These are phyloP conservation scores for Trichosporon sp. DNA, from an alignment of 1,284 basidiomycete genomes.

Conservation along the genomic window DNA sequence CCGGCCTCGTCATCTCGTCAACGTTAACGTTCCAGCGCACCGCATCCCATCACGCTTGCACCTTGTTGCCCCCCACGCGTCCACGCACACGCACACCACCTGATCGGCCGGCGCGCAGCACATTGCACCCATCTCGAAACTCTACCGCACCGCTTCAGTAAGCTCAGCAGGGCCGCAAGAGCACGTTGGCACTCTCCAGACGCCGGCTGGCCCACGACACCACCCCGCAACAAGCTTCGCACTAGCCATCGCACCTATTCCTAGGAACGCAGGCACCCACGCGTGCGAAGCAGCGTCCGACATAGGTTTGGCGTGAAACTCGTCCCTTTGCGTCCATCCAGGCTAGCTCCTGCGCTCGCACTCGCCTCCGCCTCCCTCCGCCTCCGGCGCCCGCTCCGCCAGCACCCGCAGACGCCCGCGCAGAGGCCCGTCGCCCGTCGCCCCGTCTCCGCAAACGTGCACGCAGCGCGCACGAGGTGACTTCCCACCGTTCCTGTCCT, in stretches of 20 bases:
- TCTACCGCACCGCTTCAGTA: not conserved
- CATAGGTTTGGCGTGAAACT: not conserved
- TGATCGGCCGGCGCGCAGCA: too few relatives aligned
- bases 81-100: too few relatives aligned
- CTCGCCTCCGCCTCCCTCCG: not conserved
- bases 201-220: not conserved
- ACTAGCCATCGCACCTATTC: too few relatives aligned
- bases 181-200: not conserved
- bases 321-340: not conserved
- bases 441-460: not conserved
- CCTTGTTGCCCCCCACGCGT: too few relatives aligned
- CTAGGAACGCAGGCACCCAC: too few relatives aligned
- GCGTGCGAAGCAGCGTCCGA: too few relatives aligned
- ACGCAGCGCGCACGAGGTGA: not conserved
- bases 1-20: too few relatives aligned
- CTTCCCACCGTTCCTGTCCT: not conserved
- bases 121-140: not conserved
- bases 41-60: not conserved
- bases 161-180: not conserved
- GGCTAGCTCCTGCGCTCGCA: too few relatives aligned
- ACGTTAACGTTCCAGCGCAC: not conserved
- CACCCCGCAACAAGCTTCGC: not conserved
- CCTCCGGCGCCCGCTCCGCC: not conserved
- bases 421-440: too few relatives aligned
- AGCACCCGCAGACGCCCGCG: too few relatives aligned